Conservation (phyloP, 352 stramenopile species). For the Phytophthora melonis region DNA sequence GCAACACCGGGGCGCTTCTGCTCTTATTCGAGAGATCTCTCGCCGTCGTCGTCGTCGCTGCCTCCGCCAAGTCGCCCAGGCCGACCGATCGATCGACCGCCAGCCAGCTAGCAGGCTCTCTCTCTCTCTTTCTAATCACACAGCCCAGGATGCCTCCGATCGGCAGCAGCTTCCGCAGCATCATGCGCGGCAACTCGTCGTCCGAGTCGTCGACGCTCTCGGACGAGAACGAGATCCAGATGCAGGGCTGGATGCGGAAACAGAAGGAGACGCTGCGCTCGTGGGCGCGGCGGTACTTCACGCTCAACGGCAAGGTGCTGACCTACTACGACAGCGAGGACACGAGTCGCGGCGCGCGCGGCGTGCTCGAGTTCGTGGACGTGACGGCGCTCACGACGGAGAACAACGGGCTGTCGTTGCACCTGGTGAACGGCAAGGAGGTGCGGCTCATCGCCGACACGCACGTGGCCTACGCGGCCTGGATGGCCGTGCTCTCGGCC, state of each 20-base stretch:
- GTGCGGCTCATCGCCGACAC: constrained; percentile 82
- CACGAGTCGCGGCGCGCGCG: constrained; percentile 62
- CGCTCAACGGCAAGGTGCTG: constrained; percentile 70
- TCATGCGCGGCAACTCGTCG: constrained; percentile 73
- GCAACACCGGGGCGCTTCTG: constrained; percentile 17
- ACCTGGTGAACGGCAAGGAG: constrained; percentile 73
- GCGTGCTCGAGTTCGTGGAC: constrained; percentile 75
- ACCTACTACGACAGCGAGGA: constrained; percentile 89
- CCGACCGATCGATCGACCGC: too few relatives aligned
- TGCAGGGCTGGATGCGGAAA: constrained; percentile 88
- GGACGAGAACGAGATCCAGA: constrained; percentile 79
- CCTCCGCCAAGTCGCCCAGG: not conserved
- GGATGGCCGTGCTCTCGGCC: constrained; percentile 76
- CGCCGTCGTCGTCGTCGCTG: not conserved
- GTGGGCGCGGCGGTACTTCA: constrained; percentile 79
- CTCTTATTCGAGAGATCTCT: constrained; percentile 25
- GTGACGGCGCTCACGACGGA: constrained; percentile 77
- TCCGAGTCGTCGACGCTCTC: constrained; percentile 59
- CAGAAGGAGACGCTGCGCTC: constrained; percentile 83
- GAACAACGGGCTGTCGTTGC: constrained; percentile 79
- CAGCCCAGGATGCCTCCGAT: constrained; percentile 52
- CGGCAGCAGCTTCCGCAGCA: constrained; percentile 65
- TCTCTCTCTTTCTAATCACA: too few relatives aligned
- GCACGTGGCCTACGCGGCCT: constrained; percentile 80
- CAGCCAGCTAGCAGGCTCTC: too few relatives aligned